These are phyloP conservation scores for Phytopythium boreale DNA, from an alignment of 352 stramenopile genomes.

Conservation along the genomic window DNA sequence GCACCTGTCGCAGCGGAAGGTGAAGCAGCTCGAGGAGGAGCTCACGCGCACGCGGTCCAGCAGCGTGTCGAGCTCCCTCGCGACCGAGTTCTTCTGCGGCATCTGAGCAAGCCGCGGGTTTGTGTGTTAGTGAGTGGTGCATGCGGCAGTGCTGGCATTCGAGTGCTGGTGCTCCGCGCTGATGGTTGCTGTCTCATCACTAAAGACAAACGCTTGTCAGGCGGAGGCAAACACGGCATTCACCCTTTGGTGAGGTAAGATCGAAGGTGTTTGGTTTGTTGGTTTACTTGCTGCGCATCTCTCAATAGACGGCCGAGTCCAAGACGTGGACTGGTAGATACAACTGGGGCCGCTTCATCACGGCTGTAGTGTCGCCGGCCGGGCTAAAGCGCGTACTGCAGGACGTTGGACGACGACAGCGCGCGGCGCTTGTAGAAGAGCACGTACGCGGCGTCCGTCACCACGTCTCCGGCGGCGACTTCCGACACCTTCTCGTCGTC, in stretches of 20 bases:
- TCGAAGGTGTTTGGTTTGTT: not conserved
- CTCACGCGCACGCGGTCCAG: conserved; percentile 42
- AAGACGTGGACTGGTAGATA: not conserved
- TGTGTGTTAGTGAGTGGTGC: not conserved
- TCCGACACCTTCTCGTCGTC: conserved; percentile 82
- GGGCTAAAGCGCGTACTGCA: conserved; percentile 57
- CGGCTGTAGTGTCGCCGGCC: too few relatives aligned
- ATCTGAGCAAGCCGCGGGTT: conserved; percentile 28
- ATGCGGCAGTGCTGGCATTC: not conserved
- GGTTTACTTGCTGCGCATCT: not conserved
- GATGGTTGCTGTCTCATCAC: not conserved
- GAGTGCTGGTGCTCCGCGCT: not conserved
- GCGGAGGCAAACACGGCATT: not conserved
- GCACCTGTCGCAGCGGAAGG: conserved; percentile 49
- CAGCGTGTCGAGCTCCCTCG: conserved; percentile 32
- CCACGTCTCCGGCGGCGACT: conserved; percentile 63
- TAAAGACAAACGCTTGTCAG: not conserved
- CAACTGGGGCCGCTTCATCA: not conserved
- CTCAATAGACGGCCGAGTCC: not conserved
- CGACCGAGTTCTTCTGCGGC: conserved; percentile 66
- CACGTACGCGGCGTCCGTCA: conserved; percentile 87
- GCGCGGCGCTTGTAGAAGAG: conserved; percentile 90
- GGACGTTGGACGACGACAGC: conserved; percentile 65
- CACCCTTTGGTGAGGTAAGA: not conserved
- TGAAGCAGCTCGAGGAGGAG: conserved; percentile 54